Conservation (phyloP, 116 monocot species). For the Posidonia oceanica region DNA sequence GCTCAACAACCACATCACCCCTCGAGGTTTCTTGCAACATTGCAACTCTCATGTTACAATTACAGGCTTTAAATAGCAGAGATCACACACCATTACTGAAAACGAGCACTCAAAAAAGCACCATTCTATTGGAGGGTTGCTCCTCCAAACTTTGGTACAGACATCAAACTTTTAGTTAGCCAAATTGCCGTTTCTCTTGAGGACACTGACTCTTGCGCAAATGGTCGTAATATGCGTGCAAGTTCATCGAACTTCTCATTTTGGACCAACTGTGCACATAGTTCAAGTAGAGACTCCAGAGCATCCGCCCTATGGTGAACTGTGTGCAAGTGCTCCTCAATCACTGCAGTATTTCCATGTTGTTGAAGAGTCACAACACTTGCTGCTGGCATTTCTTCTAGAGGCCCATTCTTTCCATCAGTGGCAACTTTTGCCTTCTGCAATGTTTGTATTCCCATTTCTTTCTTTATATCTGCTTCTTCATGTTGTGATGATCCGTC, state of each 20-base stretch:
- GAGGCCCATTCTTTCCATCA: conserved; percentile 12
- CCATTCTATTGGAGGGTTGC: neutral
- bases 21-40: neutral
- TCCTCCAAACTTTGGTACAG: conserved; percentile 5
- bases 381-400: conserved; percentile 38
- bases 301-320: conserved; percentile 73
- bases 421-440: conserved; percentile 16
- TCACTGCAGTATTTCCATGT: conserved; percentile 27
- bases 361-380: conserved; percentile 27
- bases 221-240: conserved; percentile 65
- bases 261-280: conserved; percentile 64
- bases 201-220: conserved; percentile 63
- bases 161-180: conserved; percentile 74
- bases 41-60: too few relatives aligned
- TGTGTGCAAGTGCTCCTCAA: conserved; percentile 37
- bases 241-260: conserved; percentile 86
- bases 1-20: neutral
- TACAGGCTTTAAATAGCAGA: too few relatives aligned
- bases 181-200: conserved; percentile 87
- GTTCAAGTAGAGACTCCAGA: conserved; percentile 67
- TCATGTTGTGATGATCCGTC: conserved; percentile 3
- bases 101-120: neutral
- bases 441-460: neutral
- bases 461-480: conserved; percentile 1
- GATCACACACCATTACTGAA: too few relatives aligned